Conservation (phyloP, 2,329 filamentous ascomycete genomes). For the Mariannaea elegans region DNA sequence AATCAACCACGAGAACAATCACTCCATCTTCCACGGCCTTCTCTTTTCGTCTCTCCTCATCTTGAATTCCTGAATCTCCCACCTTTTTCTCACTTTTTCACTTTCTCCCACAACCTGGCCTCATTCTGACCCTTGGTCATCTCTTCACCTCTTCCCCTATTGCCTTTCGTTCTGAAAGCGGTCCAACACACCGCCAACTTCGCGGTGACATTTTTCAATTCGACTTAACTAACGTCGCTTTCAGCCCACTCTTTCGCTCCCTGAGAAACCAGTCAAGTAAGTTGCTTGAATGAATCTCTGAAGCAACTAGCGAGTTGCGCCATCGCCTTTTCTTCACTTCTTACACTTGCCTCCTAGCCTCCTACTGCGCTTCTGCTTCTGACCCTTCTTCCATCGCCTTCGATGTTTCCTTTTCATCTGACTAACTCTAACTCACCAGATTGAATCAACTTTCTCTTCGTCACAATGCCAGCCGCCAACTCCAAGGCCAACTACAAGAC, state of each 20-base stretch:
- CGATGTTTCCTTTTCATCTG: background rate
- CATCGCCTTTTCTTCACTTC: too few species aligned
- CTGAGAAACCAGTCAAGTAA: background rate
- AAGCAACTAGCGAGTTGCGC: too few species aligned
- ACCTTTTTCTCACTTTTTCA: background rate
- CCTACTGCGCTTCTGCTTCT: too few species aligned
- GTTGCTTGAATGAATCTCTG: too few species aligned
- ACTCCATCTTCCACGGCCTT: background rate
- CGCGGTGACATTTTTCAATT: background rate
- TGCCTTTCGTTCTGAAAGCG: background rate
- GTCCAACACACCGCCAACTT: too few species aligned
- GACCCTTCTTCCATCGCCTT: too few species aligned
- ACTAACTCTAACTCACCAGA: background rate
- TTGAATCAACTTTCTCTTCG: background rate
- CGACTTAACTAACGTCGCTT: background rate
- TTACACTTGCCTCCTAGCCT: too few species aligned
- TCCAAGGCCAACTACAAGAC: constrained; percentile 65
- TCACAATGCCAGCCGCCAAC: constrained; percentile 53
- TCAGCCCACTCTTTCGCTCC: too few species aligned
- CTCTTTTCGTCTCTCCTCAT: background rate
- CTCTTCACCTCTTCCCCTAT: too few species aligned
- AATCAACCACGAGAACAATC: background rate
- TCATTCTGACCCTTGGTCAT: background rate
- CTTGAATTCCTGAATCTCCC: background rate
- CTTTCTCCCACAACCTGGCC: background rate